Evolutionary conservation across 106 monocot species (phyloP).

Genomic region (Acorus calamus): DNA sequence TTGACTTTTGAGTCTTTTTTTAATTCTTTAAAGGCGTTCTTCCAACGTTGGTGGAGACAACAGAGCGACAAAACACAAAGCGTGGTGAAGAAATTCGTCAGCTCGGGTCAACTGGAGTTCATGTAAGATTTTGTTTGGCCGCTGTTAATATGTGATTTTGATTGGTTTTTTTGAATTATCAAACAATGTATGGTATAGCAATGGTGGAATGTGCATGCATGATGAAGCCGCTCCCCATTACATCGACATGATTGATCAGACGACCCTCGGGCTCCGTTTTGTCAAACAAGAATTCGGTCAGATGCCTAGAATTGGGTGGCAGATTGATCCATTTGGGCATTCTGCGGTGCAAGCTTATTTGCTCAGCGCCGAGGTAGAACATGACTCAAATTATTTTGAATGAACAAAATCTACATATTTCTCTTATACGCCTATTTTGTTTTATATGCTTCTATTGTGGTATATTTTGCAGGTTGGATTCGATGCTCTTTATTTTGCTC

Average conservation of each 20-base stretch:
- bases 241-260: constrained; percentile 99
- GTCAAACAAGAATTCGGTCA: constrained; percentile 75
- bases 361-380: constrained; percentile 70
- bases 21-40: constrained; percentile 56
- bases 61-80: constrained; percentile 62
- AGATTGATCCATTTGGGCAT: constrained; percentile 99
- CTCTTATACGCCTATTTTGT: neutral
- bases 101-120: constrained; percentile 81
- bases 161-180: constrained; percentile 5
- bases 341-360: constrained; percentile 95
- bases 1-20: constrained; percentile 7
- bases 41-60: constrained; percentile 96
- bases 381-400: too few relatives aligned
- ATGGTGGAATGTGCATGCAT: constrained; percentile 99
- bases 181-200: constrained; percentile 21
- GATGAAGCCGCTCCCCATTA: constrained; percentile 88
- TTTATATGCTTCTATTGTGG: neutral
- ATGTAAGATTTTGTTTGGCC: constrained; percentile 33
- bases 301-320: constrained; percentile 91
- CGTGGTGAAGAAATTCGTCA: constrained; percentile 57
- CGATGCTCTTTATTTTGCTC: constrained; percentile 85
- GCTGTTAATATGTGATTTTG: neutral
- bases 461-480: constrained; percentile 69
- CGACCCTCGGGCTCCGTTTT: constrained; percentile 81
- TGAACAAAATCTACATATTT: neutral